phyloP scores from a whole-genome alignment of 2,329 filamentous ascomycete genomes.

The Stromatinia cepivora region DNA sequence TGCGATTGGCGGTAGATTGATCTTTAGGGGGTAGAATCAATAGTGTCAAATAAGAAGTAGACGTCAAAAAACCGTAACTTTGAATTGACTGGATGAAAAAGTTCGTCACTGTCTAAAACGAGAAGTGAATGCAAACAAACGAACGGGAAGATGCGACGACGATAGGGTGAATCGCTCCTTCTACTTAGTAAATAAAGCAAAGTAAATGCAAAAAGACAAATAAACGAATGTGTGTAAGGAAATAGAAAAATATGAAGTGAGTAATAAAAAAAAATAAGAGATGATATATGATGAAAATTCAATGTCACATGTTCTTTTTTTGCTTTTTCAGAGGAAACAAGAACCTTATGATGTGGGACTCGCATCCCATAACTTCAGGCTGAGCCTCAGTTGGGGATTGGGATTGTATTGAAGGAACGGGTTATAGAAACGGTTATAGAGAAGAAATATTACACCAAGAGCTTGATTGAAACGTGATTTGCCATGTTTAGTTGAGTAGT shows the following conservation, averaged over 20 bases:
- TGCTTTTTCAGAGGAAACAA: neutral
- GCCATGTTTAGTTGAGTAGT: neutral
- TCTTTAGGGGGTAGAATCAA: neutral
- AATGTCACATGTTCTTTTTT: neutral
- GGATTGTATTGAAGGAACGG: neutral
- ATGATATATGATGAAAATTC: neutral
- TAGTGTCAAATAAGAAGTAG: neutral
- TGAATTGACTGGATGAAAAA: neutral
- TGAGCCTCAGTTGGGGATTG: neutral
- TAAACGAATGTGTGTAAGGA: neutral
- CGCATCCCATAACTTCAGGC: neutral
- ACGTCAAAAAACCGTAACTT: neutral
- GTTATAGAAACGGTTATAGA: neutral
- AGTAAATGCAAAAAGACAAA: neutral
- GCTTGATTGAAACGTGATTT: neutral
- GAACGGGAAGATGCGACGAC: constrained; percentile 1
- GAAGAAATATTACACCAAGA: neutral
- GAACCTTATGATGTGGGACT: neutral
- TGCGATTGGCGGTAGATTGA: neutral
- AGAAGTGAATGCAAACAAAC: neutral
- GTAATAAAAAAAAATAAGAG: neutral
- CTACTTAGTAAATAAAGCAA: neutral
- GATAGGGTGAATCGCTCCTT: neutral
- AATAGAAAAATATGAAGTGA: neutral
- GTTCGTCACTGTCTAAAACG: neutral